Conservation (phyloP, 345 rosid genomes). For the Salix viminalis region DNA sequence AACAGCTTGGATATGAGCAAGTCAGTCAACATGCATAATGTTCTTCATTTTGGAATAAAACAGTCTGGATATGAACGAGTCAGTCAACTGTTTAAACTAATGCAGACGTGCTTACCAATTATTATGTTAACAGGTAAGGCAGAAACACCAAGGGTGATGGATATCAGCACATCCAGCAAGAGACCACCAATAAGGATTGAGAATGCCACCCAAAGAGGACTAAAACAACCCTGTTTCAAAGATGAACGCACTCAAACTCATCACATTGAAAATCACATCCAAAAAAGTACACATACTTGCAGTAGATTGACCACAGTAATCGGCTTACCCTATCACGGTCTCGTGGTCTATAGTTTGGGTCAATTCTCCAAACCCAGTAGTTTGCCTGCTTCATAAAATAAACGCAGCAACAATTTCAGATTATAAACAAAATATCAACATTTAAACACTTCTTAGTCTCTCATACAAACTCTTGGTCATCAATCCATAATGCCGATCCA, state of each 20-base stretch:
- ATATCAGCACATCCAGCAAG: conserved; percentile 78
- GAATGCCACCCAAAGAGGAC: conserved; percentile 92
- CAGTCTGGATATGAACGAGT: not conserved
- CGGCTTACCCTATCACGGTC: conserved; percentile 57
- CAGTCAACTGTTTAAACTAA: not conserved
- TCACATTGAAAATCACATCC: not conserved
- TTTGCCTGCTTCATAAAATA: conserved; percentile 43
- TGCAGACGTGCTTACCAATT: conserved; percentile 44
- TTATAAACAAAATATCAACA: not conserved
- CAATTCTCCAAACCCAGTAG: conserved; percentile 82
- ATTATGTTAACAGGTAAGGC: conserved; percentile 86
- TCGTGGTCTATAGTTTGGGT: conserved; percentile 56
- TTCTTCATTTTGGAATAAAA: not conserved
- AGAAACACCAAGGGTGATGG: conserved; percentile 77
- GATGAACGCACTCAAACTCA: conserved; percentile 6
- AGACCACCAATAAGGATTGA: conserved; percentile 80
- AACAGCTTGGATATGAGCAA: not conserved
- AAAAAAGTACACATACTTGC: conserved; percentile 5
- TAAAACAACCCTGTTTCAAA: conserved; percentile 59
- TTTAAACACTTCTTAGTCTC: not conserved
- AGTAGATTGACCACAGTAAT: conserved; percentile 5
- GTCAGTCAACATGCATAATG: conserved; percentile 3
- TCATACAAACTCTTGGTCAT: not conserved
- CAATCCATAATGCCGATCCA: not conserved
- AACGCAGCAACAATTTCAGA: conserved; percentile 7